These are phyloP conservation scores for Lecanicillium sp. DNA, from an alignment of 2,329 filamentous ascomycete species.

Conservation along the genomic window DNA sequence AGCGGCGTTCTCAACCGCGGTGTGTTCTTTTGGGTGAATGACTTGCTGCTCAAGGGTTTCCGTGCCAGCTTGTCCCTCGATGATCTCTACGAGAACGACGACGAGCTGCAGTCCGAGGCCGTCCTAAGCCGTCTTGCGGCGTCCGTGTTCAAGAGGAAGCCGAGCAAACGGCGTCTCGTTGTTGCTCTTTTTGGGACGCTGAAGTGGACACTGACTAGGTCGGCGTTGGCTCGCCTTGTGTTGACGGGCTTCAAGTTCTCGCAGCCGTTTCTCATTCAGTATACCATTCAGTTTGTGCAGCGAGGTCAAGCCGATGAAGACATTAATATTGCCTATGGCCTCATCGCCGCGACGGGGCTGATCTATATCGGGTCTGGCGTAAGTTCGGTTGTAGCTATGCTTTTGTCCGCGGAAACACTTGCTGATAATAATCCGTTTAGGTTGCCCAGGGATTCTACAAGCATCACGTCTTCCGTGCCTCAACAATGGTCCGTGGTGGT, in stretches of 20 bases:
- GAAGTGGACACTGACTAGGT: slow-evolving; percentile 12
- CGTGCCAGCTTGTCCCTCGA: slow-evolving; percentile 5
- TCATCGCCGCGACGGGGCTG: slow-evolving; percentile 13
- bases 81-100: slow-evolving; percentile 5
- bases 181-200: slow-evolving; percentile 2
- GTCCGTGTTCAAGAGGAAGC: neutral
- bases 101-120: slow-evolving; percentile 5
- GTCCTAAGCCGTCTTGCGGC: neutral
- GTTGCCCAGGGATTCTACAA: slow-evolving; percentile 14
- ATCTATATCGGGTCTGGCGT: slow-evolving; percentile 13
- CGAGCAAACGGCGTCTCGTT: neutral
- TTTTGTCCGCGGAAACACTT: too few relatives aligned
- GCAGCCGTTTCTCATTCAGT: slow-evolving; percentile 15
- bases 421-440: slow-evolving; percentile 3
- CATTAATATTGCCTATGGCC: slow-evolving; percentile 9
- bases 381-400: neutral
- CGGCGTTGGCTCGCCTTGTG: slow-evolving; percentile 9
- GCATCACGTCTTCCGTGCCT: slow-evolving; percentile 18
- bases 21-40: slow-evolving; percentile 17
- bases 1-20: slow-evolving; percentile 13
- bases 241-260: slow-evolving; percentile 15
- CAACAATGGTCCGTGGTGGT: slow-evolving; percentile 21
- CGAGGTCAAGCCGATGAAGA: slow-evolving; percentile 1
- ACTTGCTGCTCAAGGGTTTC: slow-evolving; percentile 7
- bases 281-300: neutral